Base-by-base conservation (phyloP, 108 stramenopile genomes). In the Nitzschia palea region DNA sequence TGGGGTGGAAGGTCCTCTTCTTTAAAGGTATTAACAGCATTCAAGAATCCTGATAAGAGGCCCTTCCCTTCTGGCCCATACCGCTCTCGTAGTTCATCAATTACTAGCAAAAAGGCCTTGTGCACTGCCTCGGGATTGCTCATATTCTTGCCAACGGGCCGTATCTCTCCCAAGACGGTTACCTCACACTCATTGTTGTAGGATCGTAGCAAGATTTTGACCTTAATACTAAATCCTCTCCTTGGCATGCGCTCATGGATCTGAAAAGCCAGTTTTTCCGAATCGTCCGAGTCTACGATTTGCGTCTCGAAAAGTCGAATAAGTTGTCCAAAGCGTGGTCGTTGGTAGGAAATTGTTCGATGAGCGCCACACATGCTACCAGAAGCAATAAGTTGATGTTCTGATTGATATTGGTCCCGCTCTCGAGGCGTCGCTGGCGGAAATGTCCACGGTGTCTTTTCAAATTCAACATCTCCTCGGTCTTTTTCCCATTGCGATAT, bases 101-200 rank as follows among this genome's bases (percentile, higher is more conserved):
- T 29, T 30, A 93, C 88, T 47, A 89, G 75, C 48, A 83, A 42
- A 43, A 88, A 88, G 28, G 91, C 88, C 67, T 86, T 89, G 75
- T 93, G 87, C 3, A 93, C 88, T 42, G 88, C 91, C 17, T 71
- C 74, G 59, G 89, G 88, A 56, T 93, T 84, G 23, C 78, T 84
- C 76, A 93, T 77, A 61, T 93, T 86, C 65, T 93, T 93, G 12
- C 88, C 91, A 50, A 89, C 77, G 17, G 91, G 91, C 2, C 86
- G 77, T 34, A 93, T 77, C 34, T 90, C 88, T 29, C 82, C 76
- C 4, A 81, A 37, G 12, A 93, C 84, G 32, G 72, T 81, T 0
- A 82, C 84, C 43, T 82, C 81, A 47, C 88, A 86, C 29, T 78
- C 74, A 14, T 72, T 60, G 23, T 76, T 74, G 44, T 44, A 71